A percentile compares a stretch with the other conserved stretches of the same genome.
These are phyloP conservation scores for Dryas octopetala DNA, from an alignment of 306 rosid species.

Conservation along the genomic window DNA sequence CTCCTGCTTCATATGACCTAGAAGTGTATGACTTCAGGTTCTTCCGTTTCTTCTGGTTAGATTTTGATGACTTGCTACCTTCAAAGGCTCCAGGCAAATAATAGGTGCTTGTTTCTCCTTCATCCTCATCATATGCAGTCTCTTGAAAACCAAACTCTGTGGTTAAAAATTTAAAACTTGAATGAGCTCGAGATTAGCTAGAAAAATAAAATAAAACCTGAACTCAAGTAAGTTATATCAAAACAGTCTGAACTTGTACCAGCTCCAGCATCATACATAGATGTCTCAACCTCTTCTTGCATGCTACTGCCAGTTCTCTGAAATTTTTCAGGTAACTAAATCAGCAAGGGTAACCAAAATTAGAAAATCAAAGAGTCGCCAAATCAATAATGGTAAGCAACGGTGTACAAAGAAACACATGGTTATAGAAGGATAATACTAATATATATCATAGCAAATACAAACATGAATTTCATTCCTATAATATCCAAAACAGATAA, in stretches of 20 bases:
- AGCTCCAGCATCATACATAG: conserved; percentile 63
- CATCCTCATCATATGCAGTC: conserved; percentile 71
- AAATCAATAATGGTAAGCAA: neutral
- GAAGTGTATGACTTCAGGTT: conserved; percentile 45
- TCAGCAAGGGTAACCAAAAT: conserved; percentile 8
- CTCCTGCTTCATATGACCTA: conserved; percentile 60
- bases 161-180: conserved; percentile 21
- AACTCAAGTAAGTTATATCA: conserved; percentile 20
- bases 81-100: conserved; percentile 63
- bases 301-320: conserved; percentile 73
- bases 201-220: conserved; percentile 15
- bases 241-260: conserved; percentile 47
- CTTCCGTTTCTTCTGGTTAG: conserved; percentile 60
- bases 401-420: neutral
- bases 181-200: conserved; percentile 22
- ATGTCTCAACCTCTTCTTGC: conserved; percentile 92
- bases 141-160: conserved; percentile 64
- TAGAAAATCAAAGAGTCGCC: neutral
- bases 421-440: neutral
- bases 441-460: neutral
- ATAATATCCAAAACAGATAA: neutral
- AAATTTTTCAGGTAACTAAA: conserved; percentile 27
- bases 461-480: neutral
- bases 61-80: conserved; percentile 54
- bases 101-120: conserved; percentile 68